Percentiles rank a stretch among this genome's conserved stretches.
phyloP scores from a whole-genome alignment of 148 eudicot species.

The Limonium bicolor region DNA sequence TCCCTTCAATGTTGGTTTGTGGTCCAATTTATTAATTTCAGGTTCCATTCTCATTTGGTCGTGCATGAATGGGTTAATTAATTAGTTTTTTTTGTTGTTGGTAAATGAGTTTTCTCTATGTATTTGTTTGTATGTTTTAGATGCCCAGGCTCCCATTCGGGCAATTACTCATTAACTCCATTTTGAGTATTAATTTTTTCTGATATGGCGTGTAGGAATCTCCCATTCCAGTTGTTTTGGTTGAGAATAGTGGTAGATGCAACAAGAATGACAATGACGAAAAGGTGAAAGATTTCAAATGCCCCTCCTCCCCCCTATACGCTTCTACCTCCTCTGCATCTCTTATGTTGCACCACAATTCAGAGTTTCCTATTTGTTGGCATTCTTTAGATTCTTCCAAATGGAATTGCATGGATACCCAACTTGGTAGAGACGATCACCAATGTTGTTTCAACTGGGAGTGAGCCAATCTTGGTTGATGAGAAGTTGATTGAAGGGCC shows the following conservation, averaged over 20 bases:
- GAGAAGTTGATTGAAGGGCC: conserved; percentile 84
- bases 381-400: conserved; percentile 53
- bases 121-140: no score
- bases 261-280: conserved; percentile 68
- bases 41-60: no score
- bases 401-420: conserved; percentile 83
- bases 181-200: conserved; percentile 3
- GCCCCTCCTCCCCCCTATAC: not conserved
- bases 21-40: no score
- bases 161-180: no score
- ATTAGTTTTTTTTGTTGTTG: no score
- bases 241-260: conserved; percentile 98
- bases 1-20: no score
- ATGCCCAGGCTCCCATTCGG: no score
- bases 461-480: conserved; percentile 61
- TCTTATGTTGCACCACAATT: no score
- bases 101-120: no score
- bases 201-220: no score
- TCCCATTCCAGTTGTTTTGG: conserved; percentile 69
- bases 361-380: not conserved
- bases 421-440: conserved; percentile 56
- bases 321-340: no score
- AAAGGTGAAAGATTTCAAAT: conserved; percentile 39
- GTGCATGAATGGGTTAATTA: no score
- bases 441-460: conserved; percentile 51